Evolutionary conservation across 148 eudicot genomes (phyloP), one percentile per base, ranked within the genome.

Genomic region (Silene conica): DNA sequence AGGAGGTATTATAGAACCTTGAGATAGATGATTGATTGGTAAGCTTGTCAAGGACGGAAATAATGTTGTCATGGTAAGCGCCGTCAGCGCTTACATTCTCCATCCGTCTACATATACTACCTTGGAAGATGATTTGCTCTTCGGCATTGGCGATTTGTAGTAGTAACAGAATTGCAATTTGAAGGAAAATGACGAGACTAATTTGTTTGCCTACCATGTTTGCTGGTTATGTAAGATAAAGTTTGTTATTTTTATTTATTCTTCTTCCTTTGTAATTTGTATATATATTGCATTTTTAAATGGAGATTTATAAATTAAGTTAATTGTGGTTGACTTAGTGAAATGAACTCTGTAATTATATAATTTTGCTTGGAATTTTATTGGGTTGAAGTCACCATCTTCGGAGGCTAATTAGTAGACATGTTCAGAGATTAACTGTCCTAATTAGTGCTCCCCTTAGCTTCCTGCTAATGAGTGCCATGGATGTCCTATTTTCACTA

Each of bases 61-160:
- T 8, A 21, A 70, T 74, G 75, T 74, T 79, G 18, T n/a, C 13
- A 62, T 50, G 64, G 75, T 79, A 79, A 74, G 25, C 41, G 22
- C 77, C 43, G 18, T 56, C 56, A 1, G 26, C 23, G 12, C 21
- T 50, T 2, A 79, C 45, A 7, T 22, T 55, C 2, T 74, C 82
- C 34, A 65, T 74, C 0, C 0, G 14, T 5, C 0, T 0, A 68
- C 82, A 79, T 3, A 0, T 0, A 0, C 25, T 63, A 2, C 19
- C 41, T 1, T 18, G 2, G 0, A 14, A 45, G 7, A 23, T 34
- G 8, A 79, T 15, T 22, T 79, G 78, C 14, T 73, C 81, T 10
- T 14, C 0, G n/a, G 69, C 43, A 43, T 26, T 74, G 38, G 23
- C 64, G 2, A 15, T 26, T 66, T 66, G 52, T 4, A 28, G 5